Evolutionary conservation across 2,329 filamentous ascomycete species (phyloP).

Genomic region (Pleomassaria siparia): DNA sequence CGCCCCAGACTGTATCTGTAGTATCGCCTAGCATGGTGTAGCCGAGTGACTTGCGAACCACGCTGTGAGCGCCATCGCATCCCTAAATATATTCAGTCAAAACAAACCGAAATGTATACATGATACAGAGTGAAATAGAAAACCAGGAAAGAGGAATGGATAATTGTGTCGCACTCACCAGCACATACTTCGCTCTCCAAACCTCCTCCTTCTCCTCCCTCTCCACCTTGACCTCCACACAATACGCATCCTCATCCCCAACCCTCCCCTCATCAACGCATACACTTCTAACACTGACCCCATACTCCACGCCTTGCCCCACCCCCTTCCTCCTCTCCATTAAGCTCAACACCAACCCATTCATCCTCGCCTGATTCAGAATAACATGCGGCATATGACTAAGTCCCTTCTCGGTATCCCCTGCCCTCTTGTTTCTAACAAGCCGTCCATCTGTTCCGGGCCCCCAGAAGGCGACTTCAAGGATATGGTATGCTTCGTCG

Average conservation of each 20-base stretch:
- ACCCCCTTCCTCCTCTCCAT: conserved; percentile 47
- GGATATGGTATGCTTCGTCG: conserved; percentile 66
- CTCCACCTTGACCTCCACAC: conserved; percentile 35
- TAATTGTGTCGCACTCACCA: conserved; percentile 31
- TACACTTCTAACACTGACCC: conserved; percentile 53
- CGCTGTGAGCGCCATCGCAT: conserved; percentile 57
- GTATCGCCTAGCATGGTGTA: conserved; percentile 62
- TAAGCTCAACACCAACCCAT: conserved; percentile 58
- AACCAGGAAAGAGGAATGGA: neutral
- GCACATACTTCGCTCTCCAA: conserved; percentile 42
- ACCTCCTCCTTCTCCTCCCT: conserved; percentile 31
- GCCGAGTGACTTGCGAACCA: conserved; percentile 53
- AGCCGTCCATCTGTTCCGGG: conserved; percentile 44
- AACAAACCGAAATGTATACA: no score
- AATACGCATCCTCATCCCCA: conserved; percentile 31
- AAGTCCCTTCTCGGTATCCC: conserved; percentile 61
- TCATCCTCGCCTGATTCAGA: conserved; percentile 71
- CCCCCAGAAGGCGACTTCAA: conserved; percentile 60
- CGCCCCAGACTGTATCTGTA: conserved; percentile 60
- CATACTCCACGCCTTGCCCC: conserved; percentile 56
- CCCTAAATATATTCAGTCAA: no score
- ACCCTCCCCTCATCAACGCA: conserved; percentile 50
- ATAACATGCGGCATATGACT: conserved; percentile 68
- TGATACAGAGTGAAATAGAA: no score
- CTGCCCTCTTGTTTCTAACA: conserved; percentile 43